phyloP scores from a whole-genome alignment of 192 early-diverging fungal genomes.

The Coemansia erecta region DNA sequence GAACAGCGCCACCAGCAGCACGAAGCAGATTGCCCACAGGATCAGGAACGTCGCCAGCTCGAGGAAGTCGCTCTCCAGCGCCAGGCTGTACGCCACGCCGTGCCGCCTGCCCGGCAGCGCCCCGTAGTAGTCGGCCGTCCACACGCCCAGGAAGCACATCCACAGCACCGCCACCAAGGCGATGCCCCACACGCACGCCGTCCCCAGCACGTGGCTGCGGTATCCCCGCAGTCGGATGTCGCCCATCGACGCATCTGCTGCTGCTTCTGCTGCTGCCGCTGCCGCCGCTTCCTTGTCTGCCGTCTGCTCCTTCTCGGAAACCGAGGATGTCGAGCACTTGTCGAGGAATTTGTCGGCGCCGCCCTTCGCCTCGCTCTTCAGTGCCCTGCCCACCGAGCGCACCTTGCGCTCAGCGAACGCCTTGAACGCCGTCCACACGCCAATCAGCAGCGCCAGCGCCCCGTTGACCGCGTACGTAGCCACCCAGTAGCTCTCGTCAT shows the following conservation, averaged over 20 bases:
- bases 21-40: conserved; percentile 50
- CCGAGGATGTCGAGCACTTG: no score
- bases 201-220: conserved; percentile 46
- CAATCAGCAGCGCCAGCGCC: background rate
- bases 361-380: background rate
- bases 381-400: background rate
- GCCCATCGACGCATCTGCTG: background rate
- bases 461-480: conserved; percentile 26
- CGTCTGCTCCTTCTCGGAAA: conserved; percentile 10
- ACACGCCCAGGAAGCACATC: conserved; percentile 50
- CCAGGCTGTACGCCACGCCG: conserved; percentile 57
- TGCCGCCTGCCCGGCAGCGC: conserved; percentile 35
- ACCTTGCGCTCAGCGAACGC: conserved; percentile 22
- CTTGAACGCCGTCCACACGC: conserved; percentile 23
- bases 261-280: background rate
- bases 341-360: background rate
- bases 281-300: background rate
- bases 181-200: conserved; percentile 33
- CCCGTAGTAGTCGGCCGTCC: conserved; percentile 60
- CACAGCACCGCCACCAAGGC: conserved; percentile 32
- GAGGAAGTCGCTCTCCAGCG: conserved; percentile 55
- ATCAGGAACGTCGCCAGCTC: conserved; percentile 48
- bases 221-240: conserved; percentile 36
- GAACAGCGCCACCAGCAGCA: conserved; percentile 47
- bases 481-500: conserved; percentile 37